phyloP scores from a whole-genome alignment of 73 alveolate species.

The Paramecium sonneborni region DNA sequence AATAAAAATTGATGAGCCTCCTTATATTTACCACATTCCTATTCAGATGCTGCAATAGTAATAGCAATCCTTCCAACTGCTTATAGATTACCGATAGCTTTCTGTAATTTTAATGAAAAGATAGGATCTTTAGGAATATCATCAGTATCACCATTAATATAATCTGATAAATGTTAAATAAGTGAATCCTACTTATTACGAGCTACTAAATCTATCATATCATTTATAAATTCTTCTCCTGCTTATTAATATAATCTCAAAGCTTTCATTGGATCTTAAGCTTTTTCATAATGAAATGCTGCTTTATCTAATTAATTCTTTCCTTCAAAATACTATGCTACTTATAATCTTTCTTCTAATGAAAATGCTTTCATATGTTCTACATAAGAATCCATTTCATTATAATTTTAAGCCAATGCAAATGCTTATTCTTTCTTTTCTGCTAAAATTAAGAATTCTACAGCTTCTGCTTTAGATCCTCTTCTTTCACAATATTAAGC shows the following conservation, averaged over 20 bases:
- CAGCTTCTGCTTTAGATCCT: constrained; percentile 94
- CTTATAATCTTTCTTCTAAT: constrained; percentile 91
- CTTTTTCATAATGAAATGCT: constrained; percentile 95
- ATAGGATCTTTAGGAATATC: constrained; percentile 95
- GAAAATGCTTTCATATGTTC: constrained; percentile 85
- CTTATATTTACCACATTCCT: constrained; percentile 94
- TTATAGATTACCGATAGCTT: constrained; percentile 81
- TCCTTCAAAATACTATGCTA: constrained; percentile 94
- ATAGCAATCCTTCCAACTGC: constrained; percentile 95
- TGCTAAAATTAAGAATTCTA: constrained; percentile 94
- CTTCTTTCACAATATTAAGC: constrained; percentile 92
- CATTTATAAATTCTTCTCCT: constrained; percentile 91
- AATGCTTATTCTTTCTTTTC: constrained; percentile 97
- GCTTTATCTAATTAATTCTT: constrained; percentile 93
- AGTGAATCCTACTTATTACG: constrained; percentile 90
- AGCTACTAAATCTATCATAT: constrained; percentile 96
- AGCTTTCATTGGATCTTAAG: constrained; percentile 92
- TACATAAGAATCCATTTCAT: constrained; percentile 96
- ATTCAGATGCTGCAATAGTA: constrained; percentile 93
- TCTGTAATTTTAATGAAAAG: constrained; percentile 82
- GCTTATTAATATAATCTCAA: constrained; percentile 90
- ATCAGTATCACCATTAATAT: constrained; percentile 92
- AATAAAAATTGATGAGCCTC: constrained; percentile 95
- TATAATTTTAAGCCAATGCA: constrained; percentile 90
- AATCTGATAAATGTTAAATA: constrained; percentile 92